phyloP scores from a whole-genome alignment of 495 filamentous ascomycete genomes.

The Penicillium subrubescens region DNA sequence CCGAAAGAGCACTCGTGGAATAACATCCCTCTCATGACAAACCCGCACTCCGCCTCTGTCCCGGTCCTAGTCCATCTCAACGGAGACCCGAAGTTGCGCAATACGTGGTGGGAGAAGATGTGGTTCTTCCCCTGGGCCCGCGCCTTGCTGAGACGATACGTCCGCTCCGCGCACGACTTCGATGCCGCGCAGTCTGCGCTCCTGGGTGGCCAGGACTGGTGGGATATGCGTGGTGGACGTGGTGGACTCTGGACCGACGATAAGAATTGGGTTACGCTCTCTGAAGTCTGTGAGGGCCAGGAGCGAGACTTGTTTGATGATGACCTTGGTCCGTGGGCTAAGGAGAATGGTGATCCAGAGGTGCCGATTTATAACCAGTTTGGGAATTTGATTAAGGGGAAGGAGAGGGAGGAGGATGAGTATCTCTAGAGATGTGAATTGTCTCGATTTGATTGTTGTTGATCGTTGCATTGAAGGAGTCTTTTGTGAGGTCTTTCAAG shows the following conservation, averaged over 20 bases:
- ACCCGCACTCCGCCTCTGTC: conserved; percentile 49
- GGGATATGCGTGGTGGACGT: conserved; percentile 56
- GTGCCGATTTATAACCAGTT: conserved; percentile 51
- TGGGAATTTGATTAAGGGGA: conserved; percentile 45
- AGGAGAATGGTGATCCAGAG: conserved; percentile 70
- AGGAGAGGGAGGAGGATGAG: conserved; percentile 21
- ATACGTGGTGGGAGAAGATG: conserved; percentile 56
- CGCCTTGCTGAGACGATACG: conserved; percentile 52
- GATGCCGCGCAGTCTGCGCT: conserved; percentile 47
- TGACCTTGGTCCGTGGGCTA: conserved; percentile 42
- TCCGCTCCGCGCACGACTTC: conserved; percentile 47
- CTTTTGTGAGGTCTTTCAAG: neutral
- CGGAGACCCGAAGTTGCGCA: conserved; percentile 41
- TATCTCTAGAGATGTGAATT: neutral
- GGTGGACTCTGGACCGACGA: conserved; percentile 64
- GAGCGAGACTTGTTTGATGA: conserved; percentile 55
- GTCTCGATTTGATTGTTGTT: neutral
- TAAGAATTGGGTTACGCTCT: conserved; percentile 55
- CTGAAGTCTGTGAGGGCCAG: conserved; percentile 54
- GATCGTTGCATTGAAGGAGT: neutral
- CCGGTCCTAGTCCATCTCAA: conserved; percentile 56
- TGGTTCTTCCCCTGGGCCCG: conserved; percentile 59
- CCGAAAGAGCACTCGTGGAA: conserved; percentile 45
- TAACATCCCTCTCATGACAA: conserved; percentile 55
- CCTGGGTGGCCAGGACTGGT: conserved; percentile 53